Evolutionary conservation across 257 asterid genomes (phyloP), one percentile per base, ranked within the genome.

Genomic region (Nicotiana otophora): DNA sequence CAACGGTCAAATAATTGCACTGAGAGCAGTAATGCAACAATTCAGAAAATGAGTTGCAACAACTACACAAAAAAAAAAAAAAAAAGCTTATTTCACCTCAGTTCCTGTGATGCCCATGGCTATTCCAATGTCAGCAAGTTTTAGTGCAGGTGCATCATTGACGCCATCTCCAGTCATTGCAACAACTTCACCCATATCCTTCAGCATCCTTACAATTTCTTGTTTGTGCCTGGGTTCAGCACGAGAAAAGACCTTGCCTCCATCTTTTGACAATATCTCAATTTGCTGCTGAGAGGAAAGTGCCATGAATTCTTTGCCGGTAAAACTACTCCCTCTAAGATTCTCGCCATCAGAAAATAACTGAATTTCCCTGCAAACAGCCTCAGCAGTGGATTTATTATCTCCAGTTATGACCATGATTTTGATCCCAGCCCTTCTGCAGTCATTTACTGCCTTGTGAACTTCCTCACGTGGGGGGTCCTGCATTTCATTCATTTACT

Each of bases 131-230:
- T 93, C 97, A 72, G 99, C 98, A 42, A 92, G 95, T 88, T 93
- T 95, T 16, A 95, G 82, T 4, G 99, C 98, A 57, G 99, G 99
- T 62, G 99, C 99, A 89, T 95, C 99, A 84, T 94, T 95, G 53
- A 95, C 97, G 19, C 99, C 99, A 84, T 95, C 99, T 39, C 99
- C 99, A 48, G 98, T 95, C 98, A 95, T 95, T 14, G 99, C 98
- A 86, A 95, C 99, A 54, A 95, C 81, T 86, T 93, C 98, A 4
- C 94, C 97, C 90, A 88, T 88, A 51, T 91, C 97, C 87, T 93
- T 93, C 34, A 95, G 91, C 88, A 93, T 86, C 89, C 98, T 87
- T 81, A 95, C 98, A 33, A 95, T 93, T 58, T 95, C 97, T 83
- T 95, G 99, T 86, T 95, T 95, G 84, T 95, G 99, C 82, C 87